A percentile compares a stretch with the other conserved stretches of the same genome.
These are phyloP conservation scores for Exophiala aquamarina DNA, from an alignment of 2,329 filamentous ascomycete species.

Conservation along the genomic window DNA sequence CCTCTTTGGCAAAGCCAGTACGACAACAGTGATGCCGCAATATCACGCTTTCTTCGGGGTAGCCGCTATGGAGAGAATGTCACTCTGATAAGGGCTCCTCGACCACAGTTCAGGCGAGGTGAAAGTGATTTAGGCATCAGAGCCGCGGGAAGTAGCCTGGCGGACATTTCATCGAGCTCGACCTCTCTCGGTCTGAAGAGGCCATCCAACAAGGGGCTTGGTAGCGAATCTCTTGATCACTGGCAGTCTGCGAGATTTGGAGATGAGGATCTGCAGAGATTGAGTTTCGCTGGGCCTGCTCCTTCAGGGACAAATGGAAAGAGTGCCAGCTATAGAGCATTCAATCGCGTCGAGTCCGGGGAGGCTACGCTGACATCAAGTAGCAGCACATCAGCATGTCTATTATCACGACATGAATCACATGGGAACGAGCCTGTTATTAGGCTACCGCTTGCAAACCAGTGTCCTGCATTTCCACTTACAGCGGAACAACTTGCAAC, in stretches of 20 bases:
- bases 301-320: no score
- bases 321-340: no score
- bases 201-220: no score
- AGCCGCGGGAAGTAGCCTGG: constrained; percentile 13
- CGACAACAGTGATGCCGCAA: constrained; percentile 3
- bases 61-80: not conserved
- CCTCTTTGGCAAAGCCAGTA: no score
- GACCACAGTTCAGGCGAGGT: not conserved
- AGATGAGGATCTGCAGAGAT: no score
- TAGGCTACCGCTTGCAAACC: no score
- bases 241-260: no score
- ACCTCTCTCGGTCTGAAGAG: not conserved
- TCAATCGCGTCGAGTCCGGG: no score
- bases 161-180: constrained; percentile 12
- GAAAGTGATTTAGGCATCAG: not conserved
- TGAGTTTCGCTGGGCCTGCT: no score
- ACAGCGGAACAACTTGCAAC: constrained; percentile 1
- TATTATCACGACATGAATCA: constrained; percentile 3
- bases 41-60: constrained; percentile 16
- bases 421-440: no score
- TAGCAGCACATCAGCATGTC: constrained; percentile 6
- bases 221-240: no score
- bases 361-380: not conserved
- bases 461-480: constrained; percentile 14
- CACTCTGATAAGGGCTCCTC: not conserved